Conservation (phyloP, 106 monocot species). For the Xerophyta viscosa region DNA sequence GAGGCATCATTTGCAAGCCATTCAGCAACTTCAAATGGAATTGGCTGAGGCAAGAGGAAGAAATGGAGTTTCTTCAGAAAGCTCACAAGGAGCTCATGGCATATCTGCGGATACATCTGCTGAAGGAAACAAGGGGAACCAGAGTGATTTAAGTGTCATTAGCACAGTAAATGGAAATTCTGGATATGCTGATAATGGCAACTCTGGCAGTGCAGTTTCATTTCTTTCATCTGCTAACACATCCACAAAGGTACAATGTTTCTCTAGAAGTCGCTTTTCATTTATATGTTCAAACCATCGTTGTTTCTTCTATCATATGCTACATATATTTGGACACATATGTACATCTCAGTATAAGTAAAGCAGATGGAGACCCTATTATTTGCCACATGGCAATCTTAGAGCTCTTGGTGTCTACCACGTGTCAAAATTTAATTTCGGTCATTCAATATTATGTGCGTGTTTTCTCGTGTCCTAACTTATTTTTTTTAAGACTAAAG, state of each 20-base stretch:
- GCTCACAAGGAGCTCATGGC: slow-evolving; percentile 23
- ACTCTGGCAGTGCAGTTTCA: slow-evolving; percentile 16
- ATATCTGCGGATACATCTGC: slow-evolving; percentile 25
- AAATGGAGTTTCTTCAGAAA: slow-evolving; percentile 32
- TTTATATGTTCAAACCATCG: not conserved
- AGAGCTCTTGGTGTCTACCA: too few relatives aligned
- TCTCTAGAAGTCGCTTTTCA: not conserved
- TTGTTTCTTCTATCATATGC: not conserved
- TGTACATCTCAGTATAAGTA: too few relatives aligned
- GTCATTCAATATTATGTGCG: too few relatives aligned
- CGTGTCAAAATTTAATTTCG: too few relatives aligned
- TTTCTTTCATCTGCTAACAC: slow-evolving; percentile 17
- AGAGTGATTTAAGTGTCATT: slow-evolving; percentile 33
- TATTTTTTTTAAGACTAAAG: too few relatives aligned
- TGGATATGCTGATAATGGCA: slow-evolving; percentile 30
- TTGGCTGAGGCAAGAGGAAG: slow-evolving; percentile 52
- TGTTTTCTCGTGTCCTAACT: too few relatives aligned
- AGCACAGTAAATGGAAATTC: slow-evolving; percentile 19
- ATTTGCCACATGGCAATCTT: too few relatives aligned
- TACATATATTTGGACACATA: too few relatives aligned
- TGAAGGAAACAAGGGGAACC: slow-evolving; percentile 36
- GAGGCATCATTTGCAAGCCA: slow-evolving; percentile 70
- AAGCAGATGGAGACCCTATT: too few relatives aligned
- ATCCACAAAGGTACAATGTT: slow-evolving; percentile 37
- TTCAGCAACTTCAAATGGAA: slow-evolving; percentile 87